Evolutionary conservation across 495 filamentous ascomycete species (phyloP), one percentile per base, ranked within the genome.

Genomic region (Talaromyces trachyspermus): DNA sequence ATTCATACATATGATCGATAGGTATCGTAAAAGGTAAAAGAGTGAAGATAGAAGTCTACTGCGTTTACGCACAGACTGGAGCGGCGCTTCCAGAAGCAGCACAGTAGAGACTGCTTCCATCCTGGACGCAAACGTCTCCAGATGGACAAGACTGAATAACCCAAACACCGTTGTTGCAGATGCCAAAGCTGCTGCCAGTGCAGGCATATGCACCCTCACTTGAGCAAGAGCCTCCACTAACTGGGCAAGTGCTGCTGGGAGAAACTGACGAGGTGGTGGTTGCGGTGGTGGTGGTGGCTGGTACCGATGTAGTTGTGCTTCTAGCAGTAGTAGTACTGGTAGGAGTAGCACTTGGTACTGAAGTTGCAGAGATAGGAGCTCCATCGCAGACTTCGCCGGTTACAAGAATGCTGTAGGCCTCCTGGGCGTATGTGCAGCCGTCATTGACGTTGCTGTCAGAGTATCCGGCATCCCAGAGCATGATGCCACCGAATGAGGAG

Each of bases 401-500:
- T 0, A 27, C 54, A 14, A 68, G 53, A 46, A 69, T 65, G 15
- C 27, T 48, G 18, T 62, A 54, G 5, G 53, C 62, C 48, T 70
- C 57, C 50, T 72, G 68, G 17, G 62, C 68, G 45, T 68, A 73
- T 25, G 53, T 70, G 53, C 65, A 70, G 15, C 64, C 64, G 24
- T 66, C 63, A 40, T 59, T 59, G 19, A 65, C 56, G 20, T 71
- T 68, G 0, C 60, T 48, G 49, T 73, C 69, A 4, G 66, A 69
- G 49, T 66, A 68, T 0, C 65, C 67, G 10, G 69, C 76, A 50
- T 68, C 69, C 76, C 76, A 78, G 50, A 79, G 58, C 76, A 78
- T 74, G 35, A 78, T 57, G 4, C 76, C 76, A 12, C 74, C 76
- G 45, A 78, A 71, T 11, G 68, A 66, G 11, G 55, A 46, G 43